phyloP scores from a whole-genome alignment of 257 asterid genomes.

The Leonotis leonurus region DNA sequence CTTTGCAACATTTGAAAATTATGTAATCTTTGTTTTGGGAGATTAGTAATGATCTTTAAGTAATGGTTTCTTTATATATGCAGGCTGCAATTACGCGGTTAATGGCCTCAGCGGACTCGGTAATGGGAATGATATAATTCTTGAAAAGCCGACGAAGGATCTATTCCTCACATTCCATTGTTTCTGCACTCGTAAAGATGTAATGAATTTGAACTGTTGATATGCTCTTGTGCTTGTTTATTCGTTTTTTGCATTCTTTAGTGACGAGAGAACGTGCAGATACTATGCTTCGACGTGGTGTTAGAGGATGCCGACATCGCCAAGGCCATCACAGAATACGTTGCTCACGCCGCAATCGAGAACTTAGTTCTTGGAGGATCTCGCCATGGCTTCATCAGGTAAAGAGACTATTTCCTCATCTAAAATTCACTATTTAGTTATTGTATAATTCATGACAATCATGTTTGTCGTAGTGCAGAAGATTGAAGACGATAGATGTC shows the following conservation, averaged over 20 bases:
- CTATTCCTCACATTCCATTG: conserved; percentile 73
- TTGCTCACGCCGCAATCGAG: conserved; percentile 52
- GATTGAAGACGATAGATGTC: conserved; percentile 45
- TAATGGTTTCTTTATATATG: too few species aligned
- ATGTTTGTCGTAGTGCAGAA: conserved; percentile 32
- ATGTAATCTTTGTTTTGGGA: too few species aligned
- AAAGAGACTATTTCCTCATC: neutral
- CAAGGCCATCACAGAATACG: conserved; percentile 42
- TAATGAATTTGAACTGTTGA: conserved; percentile 4
- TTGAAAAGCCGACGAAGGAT: conserved; percentile 52
- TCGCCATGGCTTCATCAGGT: conserved; percentile 58
- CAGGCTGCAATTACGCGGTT: conserved; percentile 32
- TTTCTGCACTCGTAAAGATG: conserved; percentile 81
- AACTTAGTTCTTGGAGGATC: conserved; percentile 59
- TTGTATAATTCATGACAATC: too few species aligned
- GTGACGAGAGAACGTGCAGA: conserved; percentile 21
- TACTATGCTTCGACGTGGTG: conserved; percentile 46
- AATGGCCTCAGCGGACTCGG: conserved; percentile 23
- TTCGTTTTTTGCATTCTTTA: neutral
- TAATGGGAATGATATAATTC: conserved; percentile 19
- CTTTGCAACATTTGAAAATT: too few species aligned
- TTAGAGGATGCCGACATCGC: conserved; percentile 46
- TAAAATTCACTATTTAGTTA: too few species aligned
- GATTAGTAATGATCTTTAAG: too few species aligned
- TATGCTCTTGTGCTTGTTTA: too few species aligned